These are phyloP conservation scores for Yarrowia phangngaensis DNA, from an alignment of 805 yeast species.

Conservation along the genomic window DNA sequence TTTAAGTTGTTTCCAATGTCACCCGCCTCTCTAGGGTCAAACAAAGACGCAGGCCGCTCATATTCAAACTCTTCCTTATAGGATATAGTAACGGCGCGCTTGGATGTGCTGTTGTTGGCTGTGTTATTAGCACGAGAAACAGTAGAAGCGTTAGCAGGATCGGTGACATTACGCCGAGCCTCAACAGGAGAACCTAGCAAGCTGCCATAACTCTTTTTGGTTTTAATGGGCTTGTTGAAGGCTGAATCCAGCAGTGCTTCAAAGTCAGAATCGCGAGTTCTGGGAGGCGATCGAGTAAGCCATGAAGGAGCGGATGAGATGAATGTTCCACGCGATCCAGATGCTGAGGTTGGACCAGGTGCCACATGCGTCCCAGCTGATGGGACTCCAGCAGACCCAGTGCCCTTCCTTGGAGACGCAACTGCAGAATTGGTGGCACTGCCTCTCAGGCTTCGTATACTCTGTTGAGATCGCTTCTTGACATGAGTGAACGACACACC, in stretches of 20 bases:
- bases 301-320: conserved; percentile 1
- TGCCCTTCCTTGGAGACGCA: conserved; percentile 9
- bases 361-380: not conserved
- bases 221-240: conserved; percentile 21
- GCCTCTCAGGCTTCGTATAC: conserved; percentile 20
- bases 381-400: not conserved
- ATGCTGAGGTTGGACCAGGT: not conserved
- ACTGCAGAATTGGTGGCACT: conserved; percentile 18
- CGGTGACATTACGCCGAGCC: conserved; percentile 7
- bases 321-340: not conserved
- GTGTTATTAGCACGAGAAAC: conserved; percentile 2
- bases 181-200: conserved; percentile 4
- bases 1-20: conserved; percentile 20
- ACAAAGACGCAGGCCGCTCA: conserved; percentile 11
- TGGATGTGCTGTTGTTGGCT: not conserved
- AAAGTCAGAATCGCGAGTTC: not conserved
- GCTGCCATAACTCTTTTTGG: conserved; percentile 17
- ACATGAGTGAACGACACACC: conserved; percentile 31
- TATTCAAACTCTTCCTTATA: conserved; percentile 6
- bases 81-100: conserved; percentile 19
- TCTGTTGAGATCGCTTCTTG: conserved; percentile 25
- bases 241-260: conserved; percentile 20
- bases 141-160: conserved; percentile 13
- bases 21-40: conserved; percentile 30
- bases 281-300: conserved; percentile 6